These are phyloP conservation scores for Scopulariopsis brevicaulis DNA, from an alignment of 2,329 filamentous ascomycete genomes.

Conservation along the genomic window DNA sequence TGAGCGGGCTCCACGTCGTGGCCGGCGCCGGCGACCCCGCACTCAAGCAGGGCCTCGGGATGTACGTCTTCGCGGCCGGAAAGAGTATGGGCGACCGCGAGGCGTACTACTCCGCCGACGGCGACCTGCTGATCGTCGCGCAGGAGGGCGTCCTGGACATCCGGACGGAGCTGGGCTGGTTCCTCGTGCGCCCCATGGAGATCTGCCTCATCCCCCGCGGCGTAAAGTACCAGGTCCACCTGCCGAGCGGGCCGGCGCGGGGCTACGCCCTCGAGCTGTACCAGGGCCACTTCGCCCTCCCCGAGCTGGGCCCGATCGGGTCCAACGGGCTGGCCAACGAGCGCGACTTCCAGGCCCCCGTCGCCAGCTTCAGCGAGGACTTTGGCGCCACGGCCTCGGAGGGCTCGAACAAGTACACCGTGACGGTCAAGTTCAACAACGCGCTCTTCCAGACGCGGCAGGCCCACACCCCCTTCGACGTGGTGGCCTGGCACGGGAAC, in stretches of 20 bases:
- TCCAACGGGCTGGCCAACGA: slow-evolving; percentile 57
- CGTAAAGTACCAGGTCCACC: slow-evolving; percentile 54
- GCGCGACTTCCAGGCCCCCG: slow-evolving; percentile 60
- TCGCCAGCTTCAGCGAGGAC: slow-evolving; percentile 53
- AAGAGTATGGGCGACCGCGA: slow-evolving; percentile 57
- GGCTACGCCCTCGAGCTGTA: slow-evolving; percentile 65
- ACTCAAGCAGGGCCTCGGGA: slow-evolving; percentile 62
- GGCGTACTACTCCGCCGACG: slow-evolving; percentile 72
- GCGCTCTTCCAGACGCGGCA: slow-evolving; percentile 55
- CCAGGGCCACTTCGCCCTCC: slow-evolving; percentile 54
- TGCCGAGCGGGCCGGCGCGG: slow-evolving; percentile 44
- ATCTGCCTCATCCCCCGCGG: slow-evolving; percentile 62
- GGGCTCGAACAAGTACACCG: slow-evolving; percentile 25
- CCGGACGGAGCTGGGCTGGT: slow-evolving; percentile 57
- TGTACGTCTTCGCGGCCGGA: slow-evolving; percentile 65
- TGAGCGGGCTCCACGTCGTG: slow-evolving; percentile 50
- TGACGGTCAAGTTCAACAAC: slow-evolving; percentile 57
- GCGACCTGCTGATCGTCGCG: slow-evolving; percentile 62
- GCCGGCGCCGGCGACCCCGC: slow-evolving; percentile 68
- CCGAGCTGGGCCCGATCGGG: slow-evolving; percentile 58
- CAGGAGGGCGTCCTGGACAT: slow-evolving; percentile 62
- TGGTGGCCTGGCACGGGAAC: slow-evolving; percentile 71
- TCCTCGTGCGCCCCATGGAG: slow-evolving; percentile 60
- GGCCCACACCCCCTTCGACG: slow-evolving; percentile 63
- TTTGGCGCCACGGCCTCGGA: slow-evolving; percentile 22